Evolutionary conservation across 2,329 filamentous ascomycete genomes (phyloP).

Genomic region (Paecilomyces formosus): DNA sequence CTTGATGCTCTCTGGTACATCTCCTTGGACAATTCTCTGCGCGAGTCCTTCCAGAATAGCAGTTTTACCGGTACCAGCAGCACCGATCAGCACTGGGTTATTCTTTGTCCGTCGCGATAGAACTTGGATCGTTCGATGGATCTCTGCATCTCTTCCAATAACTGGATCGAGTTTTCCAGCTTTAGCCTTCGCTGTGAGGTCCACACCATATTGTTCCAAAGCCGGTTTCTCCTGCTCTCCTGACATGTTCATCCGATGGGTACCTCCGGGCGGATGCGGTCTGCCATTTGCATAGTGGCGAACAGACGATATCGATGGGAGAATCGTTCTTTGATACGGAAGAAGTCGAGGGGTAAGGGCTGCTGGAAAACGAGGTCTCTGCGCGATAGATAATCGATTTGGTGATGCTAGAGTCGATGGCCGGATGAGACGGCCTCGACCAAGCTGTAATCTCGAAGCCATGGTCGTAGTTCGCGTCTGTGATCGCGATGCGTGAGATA

Average conservation of each 20-base stretch:
- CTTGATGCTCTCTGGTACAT: conserved; percentile 93
- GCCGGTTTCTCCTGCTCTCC: conserved; percentile 72
- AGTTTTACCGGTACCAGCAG: conserved; percentile 87
- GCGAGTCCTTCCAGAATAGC: conserved; percentile 87
- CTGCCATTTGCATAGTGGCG: conserved; percentile 51
- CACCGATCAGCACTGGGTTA: conserved; percentile 89
- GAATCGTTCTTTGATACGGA: conserved; percentile 2
- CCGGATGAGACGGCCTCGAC: conserved; percentile 22
- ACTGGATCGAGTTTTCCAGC: conserved; percentile 92
- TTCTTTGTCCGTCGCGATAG: conserved; percentile 91
- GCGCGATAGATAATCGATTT: conserved; percentile 11
- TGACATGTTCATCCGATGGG: conserved; percentile 86
- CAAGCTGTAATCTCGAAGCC: conserved; percentile 25
- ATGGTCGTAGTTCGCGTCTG: conserved; percentile 13
- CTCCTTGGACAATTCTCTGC: conserved; percentile 79
- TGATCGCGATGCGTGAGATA: background rate
- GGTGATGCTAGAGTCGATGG: conserved; percentile 14
- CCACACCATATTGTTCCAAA: conserved; percentile 82
- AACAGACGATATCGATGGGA: conserved; percentile 11
- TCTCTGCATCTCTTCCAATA: conserved; percentile 85
- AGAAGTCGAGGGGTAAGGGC: conserved; percentile 8
- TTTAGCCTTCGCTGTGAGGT: conserved; percentile 76
- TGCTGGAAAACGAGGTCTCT: conserved; percentile 12
- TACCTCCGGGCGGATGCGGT: conserved; percentile 83
- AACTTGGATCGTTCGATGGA: conserved; percentile 90